Evolutionary conservation across 352 stramenopile species (phyloP).

Genomic region (Pythium aphanidermatum): DNA sequence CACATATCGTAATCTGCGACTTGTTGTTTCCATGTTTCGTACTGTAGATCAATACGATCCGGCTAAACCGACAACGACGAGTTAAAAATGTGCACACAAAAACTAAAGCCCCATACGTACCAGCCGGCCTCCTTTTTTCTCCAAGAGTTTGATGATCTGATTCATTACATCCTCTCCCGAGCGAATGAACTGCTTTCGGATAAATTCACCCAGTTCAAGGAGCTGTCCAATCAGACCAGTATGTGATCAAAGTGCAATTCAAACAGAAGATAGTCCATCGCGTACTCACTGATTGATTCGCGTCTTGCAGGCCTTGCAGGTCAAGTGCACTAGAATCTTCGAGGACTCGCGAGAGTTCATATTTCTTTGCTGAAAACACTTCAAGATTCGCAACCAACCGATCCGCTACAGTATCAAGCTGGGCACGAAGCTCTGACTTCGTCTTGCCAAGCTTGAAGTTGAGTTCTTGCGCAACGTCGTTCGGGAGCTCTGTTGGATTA

Average conservation of each 20-base stretch:
- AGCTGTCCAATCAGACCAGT: conserved; percentile 23
- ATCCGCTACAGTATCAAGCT: conserved; percentile 27
- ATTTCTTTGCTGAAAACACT: conserved; percentile 31
- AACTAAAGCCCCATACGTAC: conserved; percentile 18
- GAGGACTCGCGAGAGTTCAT: conserved; percentile 14
- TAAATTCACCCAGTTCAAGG: conserved; percentile 26
- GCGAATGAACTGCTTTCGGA: conserved; percentile 47
- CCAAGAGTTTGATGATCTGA: conserved; percentile 38
- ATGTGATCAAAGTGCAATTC: neutral
- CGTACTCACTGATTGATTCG: conserved; percentile 15
- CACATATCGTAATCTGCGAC: conserved; percentile 50
- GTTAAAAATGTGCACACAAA: neutral
- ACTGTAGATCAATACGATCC: conserved; percentile 24
- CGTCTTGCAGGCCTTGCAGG: conserved; percentile 17
- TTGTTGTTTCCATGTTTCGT: conserved; percentile 35
- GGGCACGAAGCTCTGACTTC: conserved; percentile 24
- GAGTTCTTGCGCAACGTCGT: conserved; percentile 65
- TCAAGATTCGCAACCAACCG: conserved; percentile 37
- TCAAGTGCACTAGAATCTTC: conserved; percentile 19
- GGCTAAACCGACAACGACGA: conserved; percentile 10
- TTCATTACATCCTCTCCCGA: conserved; percentile 74
- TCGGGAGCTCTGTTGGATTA: conserved; percentile 58
- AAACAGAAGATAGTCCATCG: too few relatives aligned
- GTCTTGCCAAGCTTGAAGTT: conserved; percentile 43
- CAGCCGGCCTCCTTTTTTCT: conserved; percentile 29